A percentile compares a stretch with the other conserved stretches of the same genome.
These are phyloP conservation scores for Drechslerella coelobrocha DNA, from an alignment of 2,329 filamentous ascomycete genomes.

Conservation along the genomic window DNA sequence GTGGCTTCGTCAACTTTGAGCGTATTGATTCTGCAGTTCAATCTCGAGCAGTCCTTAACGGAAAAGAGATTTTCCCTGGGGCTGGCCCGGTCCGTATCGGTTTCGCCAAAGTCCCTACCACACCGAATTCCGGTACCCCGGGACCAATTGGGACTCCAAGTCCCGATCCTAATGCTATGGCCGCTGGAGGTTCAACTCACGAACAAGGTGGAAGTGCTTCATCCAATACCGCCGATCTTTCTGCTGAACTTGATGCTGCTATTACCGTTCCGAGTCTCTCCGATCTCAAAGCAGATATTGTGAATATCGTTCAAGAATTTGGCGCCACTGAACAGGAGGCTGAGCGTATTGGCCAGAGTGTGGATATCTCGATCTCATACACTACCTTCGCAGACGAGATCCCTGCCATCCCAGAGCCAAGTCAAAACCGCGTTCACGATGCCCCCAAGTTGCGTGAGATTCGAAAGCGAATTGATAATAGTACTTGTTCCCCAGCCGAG, in stretches of 20 bases:
- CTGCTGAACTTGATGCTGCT: slow-evolving; percentile 58
- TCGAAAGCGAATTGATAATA: slow-evolving; percentile 95
- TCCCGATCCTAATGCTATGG: slow-evolving; percentile 77
- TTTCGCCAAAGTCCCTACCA: slow-evolving; percentile 93
- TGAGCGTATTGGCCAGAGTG: slow-evolving; percentile 72
- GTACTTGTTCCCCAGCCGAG: slow-evolving; percentile 80
- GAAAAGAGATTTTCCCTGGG: slow-evolving; percentile 97
- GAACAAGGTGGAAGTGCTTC: slow-evolving; percentile 56
- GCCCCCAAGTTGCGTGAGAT: slow-evolving; percentile 94
- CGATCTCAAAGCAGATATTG: slow-evolving; percentile 82
- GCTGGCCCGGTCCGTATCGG: slow-evolving; percentile 94
- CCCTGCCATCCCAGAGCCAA: slow-evolving; percentile 84
- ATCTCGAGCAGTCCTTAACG: slow-evolving; percentile 86
- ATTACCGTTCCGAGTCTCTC: slow-evolving; percentile 74
- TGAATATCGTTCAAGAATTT: slow-evolving; percentile 85
- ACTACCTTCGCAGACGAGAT: slow-evolving; percentile 80
- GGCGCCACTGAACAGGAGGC: slow-evolving; percentile 82
- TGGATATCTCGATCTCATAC: slow-evolving; percentile 79
- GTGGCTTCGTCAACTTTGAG: slow-evolving; percentile 98
- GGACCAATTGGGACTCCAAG: slow-evolving; percentile 88
- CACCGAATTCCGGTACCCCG: slow-evolving; percentile 76
- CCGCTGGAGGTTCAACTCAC: slow-evolving; percentile 57
- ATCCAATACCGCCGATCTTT: slow-evolving; percentile 58
- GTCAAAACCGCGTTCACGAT: slow-evolving; percentile 86
- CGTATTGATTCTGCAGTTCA: slow-evolving; percentile 86